phyloP scores from a whole-genome alignment of 148 eudicot species.

The Rhododendron griersonianum region DNA sequence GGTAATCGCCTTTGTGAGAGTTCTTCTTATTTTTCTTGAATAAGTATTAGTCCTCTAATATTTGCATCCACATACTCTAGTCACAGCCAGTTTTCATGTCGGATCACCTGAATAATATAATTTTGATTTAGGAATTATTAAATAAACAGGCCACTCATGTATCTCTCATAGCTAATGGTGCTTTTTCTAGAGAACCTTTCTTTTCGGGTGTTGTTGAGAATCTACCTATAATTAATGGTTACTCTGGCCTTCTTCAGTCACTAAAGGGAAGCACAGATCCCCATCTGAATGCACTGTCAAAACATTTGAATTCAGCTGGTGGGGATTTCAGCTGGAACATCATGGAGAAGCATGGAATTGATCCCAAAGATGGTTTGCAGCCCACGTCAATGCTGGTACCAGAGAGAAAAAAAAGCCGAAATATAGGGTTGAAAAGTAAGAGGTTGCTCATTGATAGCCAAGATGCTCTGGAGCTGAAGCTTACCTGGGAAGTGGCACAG shows the following conservation, averaged over 20 bases:
- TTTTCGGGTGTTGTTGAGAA: slow-evolving; percentile 33
- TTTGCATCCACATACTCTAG: slow-evolving; percentile 6
- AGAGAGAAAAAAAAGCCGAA: slow-evolving; percentile 71
- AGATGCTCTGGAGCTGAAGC: slow-evolving; percentile 58
- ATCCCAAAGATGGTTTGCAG: slow-evolving; percentile 35
- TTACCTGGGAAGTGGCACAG: slow-evolving; percentile 66
- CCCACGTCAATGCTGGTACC: slow-evolving; percentile 28
- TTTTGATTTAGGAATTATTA: slow-evolving; percentile 14
- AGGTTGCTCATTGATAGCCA: slow-evolving; percentile 65
- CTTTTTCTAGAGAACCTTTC: slow-evolving; percentile 37
- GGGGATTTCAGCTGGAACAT: slow-evolving; percentile 41
- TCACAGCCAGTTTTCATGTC: neutral
- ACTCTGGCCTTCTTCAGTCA: slow-evolving; percentile 53
- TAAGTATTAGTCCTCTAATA: neutral
- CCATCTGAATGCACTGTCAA: slow-evolving; percentile 42
- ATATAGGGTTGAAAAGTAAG: slow-evolving; percentile 70
- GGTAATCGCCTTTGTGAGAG: slow-evolving; percentile 24
- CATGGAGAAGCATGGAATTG: slow-evolving; percentile 43
- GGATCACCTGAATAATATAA: slow-evolving; percentile 3
- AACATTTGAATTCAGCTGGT: slow-evolving; percentile 36
- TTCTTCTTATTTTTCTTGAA: neutral
- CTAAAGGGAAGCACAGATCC: slow-evolving; percentile 57
- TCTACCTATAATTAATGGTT: slow-evolving; percentile 35
- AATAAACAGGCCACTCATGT: slow-evolving; percentile 36
- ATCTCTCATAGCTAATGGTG: slow-evolving; percentile 25